These are phyloP conservation scores for Larix kaempferi DNA, from an alignment of 75 land plant species.

Conservation along the genomic window DNA sequence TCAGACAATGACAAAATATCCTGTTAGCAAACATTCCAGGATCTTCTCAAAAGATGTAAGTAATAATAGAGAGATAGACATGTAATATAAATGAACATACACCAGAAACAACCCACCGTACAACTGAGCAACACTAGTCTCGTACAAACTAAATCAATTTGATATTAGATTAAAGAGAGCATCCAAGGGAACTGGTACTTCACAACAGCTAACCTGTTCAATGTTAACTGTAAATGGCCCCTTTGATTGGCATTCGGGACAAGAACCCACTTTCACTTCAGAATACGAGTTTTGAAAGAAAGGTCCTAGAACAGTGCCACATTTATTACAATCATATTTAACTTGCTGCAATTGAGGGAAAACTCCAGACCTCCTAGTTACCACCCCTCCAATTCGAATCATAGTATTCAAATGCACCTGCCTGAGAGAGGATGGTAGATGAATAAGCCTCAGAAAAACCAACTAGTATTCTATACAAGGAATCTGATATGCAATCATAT, in stretches of 20 bases:
- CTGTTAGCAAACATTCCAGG: neutral
- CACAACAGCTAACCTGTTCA: constrained; percentile 63
- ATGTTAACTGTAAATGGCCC: constrained; percentile 95
- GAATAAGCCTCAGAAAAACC: neutral
- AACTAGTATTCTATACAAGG: neutral
- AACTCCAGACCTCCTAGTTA: constrained; percentile 94
- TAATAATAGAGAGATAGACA: neutral
- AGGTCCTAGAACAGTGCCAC: constrained; percentile 83
- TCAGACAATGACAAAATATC: neutral
- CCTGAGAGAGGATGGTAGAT: constrained; percentile 29
- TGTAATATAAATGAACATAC: neutral
- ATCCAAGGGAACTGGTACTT: neutral
- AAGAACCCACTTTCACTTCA: constrained; percentile 98
- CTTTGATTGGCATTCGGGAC: constrained; percentile 97
- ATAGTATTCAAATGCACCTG: constrained; percentile 89
- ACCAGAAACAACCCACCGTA: neutral
- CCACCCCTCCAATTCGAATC: constrained; percentile 98
- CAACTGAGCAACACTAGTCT: neutral
- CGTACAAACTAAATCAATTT: neutral
- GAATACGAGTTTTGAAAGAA: constrained; percentile 91
- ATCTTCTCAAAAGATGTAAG: neutral
- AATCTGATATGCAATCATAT: neutral
- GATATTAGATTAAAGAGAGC: neutral
- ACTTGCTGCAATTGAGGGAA: constrained; percentile 98
- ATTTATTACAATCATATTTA: constrained; percentile 95